Evolutionary conservation across 257 asterid genomes (phyloP).

Genomic region (Thymus quinquecostatus): DNA sequence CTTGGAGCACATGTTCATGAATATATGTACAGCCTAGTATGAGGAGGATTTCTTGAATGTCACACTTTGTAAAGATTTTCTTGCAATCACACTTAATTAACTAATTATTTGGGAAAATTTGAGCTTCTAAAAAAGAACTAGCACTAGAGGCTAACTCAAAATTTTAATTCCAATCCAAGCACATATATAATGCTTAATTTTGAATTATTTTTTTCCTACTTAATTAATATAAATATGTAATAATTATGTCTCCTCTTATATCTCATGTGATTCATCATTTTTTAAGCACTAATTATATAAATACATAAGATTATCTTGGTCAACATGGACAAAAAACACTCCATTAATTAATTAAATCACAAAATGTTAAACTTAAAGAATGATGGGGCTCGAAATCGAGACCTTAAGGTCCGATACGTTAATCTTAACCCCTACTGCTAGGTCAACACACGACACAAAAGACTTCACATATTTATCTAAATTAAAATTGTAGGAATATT

Average conservation of each 20-base stretch:
- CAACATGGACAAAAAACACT: not conserved
- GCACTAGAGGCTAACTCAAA: not conserved
- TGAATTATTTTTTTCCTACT: too few species aligned
- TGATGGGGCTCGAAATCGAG: not conserved
- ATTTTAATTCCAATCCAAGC: not conserved
- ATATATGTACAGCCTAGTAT: not conserved
- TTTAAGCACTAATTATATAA: not conserved
- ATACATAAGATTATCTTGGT: not conserved
- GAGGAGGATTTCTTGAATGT: not conserved
- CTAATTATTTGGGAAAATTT: not conserved
- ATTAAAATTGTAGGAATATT: constrained; percentile 27
- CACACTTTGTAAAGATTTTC: not conserved
- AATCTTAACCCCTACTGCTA: too few species aligned
- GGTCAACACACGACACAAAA: not conserved
- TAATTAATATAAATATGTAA: too few species aligned
- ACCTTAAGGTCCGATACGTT: too few species aligned
- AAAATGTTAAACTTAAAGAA: not conserved
- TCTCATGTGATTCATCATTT: not conserved
- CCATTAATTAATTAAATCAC: not conserved
- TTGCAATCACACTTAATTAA: not conserved
- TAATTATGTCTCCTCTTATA: too few species aligned
- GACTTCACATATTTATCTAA: not conserved
- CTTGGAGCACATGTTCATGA: constrained; percentile 8
- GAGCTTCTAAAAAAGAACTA: not conserved
- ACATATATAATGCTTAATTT: not conserved